phyloP scores from a whole-genome alignment of 192 early-diverging fungal species.

The Coemansia sp. region DNA sequence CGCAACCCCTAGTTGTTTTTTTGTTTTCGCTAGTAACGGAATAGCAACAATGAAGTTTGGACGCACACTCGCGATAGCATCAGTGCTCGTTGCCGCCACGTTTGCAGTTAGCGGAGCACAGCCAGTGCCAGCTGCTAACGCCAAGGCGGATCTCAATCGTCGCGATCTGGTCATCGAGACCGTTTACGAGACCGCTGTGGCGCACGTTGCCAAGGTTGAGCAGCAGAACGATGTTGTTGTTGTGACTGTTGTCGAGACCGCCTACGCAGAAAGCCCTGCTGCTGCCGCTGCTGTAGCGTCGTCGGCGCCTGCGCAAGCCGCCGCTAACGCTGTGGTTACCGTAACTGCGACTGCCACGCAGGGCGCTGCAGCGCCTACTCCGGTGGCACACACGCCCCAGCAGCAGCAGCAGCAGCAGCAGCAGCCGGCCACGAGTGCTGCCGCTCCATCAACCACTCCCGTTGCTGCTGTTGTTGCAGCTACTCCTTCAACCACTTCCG shows the following conservation, averaged over 20 bases:
- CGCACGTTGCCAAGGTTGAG: neutral
- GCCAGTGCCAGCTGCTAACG: conserved; percentile 3
- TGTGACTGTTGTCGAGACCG: conserved; percentile 30
- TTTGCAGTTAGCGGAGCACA: conserved; percentile 20
- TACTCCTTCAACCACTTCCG: neutral
- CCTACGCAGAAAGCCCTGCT: neutral
- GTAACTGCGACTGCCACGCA: neutral
- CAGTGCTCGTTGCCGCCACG: conserved; percentile 29
- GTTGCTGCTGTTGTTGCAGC: neutral
- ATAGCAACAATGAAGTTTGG: conserved; percentile 33
- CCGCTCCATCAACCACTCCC: neutral
- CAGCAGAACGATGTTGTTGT: conserved; percentile 8
- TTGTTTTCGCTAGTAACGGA: neutral
- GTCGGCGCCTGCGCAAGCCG: neutral
- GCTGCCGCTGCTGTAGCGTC: conserved; percentile 13
- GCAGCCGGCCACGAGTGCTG: neutral
- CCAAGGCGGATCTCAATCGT: neutral
- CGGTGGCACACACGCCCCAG: neutral
- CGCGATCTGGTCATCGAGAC: conserved; percentile 23
- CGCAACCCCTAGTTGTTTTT: neutral
- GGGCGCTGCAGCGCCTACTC: neutral
- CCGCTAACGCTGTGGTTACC: neutral
- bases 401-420: neutral
- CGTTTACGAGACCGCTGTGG: conserved; percentile 17
- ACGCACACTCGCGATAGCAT: conserved; percentile 26